These are phyloP conservation scores for Penicillium sp. DNA, from an alignment of 2,329 filamentous ascomycete genomes.

Conservation along the genomic window DNA sequence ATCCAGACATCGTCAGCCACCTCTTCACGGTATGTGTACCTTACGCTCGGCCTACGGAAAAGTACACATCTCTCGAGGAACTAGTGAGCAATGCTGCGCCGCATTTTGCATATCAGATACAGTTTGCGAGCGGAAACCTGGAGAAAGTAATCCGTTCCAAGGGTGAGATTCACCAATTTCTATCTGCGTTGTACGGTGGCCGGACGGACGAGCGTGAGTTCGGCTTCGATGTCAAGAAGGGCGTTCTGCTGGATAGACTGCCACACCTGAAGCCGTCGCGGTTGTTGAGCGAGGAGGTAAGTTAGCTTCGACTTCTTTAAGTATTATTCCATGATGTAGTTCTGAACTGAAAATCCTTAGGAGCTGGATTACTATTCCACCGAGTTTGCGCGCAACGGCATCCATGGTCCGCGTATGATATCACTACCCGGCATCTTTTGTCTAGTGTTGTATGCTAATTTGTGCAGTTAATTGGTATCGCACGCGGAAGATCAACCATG, in stretches of 20 bases:
- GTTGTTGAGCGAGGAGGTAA: conserved; percentile 58
- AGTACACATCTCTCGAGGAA: conserved; percentile 55
- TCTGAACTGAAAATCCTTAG: conserved; percentile 20
- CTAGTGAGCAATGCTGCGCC: conserved; percentile 55
- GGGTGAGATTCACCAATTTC: conserved; percentile 62
- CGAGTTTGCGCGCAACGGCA: conserved; percentile 64
- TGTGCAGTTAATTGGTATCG: conserved; percentile 77
- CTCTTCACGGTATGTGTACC: conserved; percentile 80
- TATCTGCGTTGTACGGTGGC: conserved; percentile 68
- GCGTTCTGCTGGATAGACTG: conserved; percentile 61
- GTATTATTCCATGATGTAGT: not conserved
- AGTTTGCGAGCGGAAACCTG: conserved; percentile 65
- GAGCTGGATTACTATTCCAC: conserved; percentile 72
- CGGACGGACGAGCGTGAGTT: conserved; percentile 51
- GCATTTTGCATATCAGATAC: conserved; percentile 79
- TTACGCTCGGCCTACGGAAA: conserved; percentile 53
- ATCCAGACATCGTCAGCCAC: conserved; percentile 65
- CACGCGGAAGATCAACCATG: conserved; percentile 63
- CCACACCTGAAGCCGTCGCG: conserved; percentile 52
- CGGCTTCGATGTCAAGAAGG: conserved; percentile 56
- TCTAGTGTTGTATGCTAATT: not conserved
- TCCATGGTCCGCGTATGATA: conserved; percentile 64
- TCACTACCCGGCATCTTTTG: not conserved
- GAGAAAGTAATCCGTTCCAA: conserved; percentile 55
- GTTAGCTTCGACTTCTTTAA: conserved; percentile 13